Evolutionary conservation across 2,329 filamentous ascomycete genomes (phyloP), one percentile per base, ranked within the genome.

Genomic region (Fusarium sp.): DNA sequence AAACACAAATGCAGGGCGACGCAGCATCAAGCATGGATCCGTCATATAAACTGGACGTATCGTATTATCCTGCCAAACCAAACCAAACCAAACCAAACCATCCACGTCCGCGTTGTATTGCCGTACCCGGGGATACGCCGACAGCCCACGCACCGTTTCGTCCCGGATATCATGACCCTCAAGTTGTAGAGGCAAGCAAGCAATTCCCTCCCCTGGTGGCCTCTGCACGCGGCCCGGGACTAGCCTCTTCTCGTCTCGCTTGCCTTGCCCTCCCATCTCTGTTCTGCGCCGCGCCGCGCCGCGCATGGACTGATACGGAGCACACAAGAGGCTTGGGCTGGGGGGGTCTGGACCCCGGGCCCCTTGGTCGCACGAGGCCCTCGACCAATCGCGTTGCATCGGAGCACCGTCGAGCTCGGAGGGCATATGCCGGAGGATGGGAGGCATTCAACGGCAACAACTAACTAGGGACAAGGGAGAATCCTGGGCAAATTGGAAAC

Each of bases 201-300:
- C n/a, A n/a, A n/a, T n/a, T n/a, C n/a, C n/a, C n/a, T n/a, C n/a
- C n/a, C n/a, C n/a, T n/a, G 37, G 52, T 55, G 52, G 52, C 44
- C 52, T 55, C 44, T 55, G 52, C 52, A 55, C 52, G 27, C 52
- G 52, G 52, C 39, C 52, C 52, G 52, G 52, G 23, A 31, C 50
- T 53, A 53, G 51, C 37, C 51, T 41, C 9, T 23, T 6, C 31
- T 18, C 4, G 18, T 4, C 16, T 51, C 31, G 47, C 47, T 30
- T 23, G 34, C 51, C 18, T 23, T 23, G 18, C 18, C 18, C 18
- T 23, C 18, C 18, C 18, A 23, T 23, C 18, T 23, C 18, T 23
- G 18, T 23, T 23, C 18, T 53, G 51, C 37, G 37, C 44, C 18
- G 40, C 52, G 40, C 30, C 30, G 43, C 27, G 43, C 52, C 37